phyloP scores from a whole-genome alignment of 2,329 filamentous ascomycete species.

The Fusarium acutatum region DNA sequence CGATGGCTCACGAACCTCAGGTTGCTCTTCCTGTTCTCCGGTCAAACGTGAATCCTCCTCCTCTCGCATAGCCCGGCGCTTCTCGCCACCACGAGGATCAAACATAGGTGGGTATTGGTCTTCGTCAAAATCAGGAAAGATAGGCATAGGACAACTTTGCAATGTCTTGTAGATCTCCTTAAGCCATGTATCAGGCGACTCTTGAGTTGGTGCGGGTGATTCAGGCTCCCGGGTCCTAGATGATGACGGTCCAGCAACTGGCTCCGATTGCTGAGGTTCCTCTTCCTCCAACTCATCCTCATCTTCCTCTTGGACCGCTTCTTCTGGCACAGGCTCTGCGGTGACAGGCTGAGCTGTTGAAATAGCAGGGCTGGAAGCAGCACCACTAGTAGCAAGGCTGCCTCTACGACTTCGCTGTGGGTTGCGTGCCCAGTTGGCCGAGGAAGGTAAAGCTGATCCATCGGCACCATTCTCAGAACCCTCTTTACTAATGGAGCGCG shows the following conservation, averaged over 20 bases:
- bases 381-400: constrained; percentile 83
- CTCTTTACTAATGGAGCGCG: constrained; percentile 80
- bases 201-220: constrained; percentile 9
- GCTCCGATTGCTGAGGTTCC: constrained; percentile 42
- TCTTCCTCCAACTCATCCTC: neutral
- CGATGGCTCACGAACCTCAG: constrained; percentile 56
- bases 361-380: constrained; percentile 83
- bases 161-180: constrained; percentile 50
- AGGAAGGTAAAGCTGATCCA: constrained; percentile 88
- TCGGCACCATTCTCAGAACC: constrained; percentile 76
- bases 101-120: constrained; percentile 74
- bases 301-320: constrained; percentile 49
- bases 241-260: constrained; percentile 39
- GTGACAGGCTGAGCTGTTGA: constrained; percentile 65
- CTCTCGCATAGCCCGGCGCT: constrained; percentile 79
- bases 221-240: constrained; percentile 28
- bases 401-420: constrained; percentile 73
- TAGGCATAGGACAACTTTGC: constrained; percentile 47
- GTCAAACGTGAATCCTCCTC: constrained; percentile 67
- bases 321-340: constrained; percentile 57
- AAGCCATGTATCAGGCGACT: constrained; percentile 42
- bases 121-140: constrained; percentile 12
- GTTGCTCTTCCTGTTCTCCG: constrained; percentile 58
- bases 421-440: constrained; percentile 89
- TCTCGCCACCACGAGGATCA: constrained; percentile 82